Evolutionary conservation across 2,329 filamentous ascomycete species (phyloP).

Genomic region (Apiospora phragmitis): DNA sequence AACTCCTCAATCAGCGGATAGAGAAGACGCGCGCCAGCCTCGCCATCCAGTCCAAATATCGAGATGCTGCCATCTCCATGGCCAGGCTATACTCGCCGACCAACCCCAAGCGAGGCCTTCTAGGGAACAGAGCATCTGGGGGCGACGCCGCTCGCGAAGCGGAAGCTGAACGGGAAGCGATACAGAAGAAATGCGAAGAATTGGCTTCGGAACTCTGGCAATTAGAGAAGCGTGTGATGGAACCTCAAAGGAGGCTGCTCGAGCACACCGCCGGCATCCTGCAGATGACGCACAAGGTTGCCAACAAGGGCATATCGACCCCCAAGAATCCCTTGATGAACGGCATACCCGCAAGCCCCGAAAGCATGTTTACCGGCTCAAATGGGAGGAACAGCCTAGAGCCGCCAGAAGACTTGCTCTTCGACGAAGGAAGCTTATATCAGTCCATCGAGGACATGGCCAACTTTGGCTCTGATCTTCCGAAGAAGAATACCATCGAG

Average conservation of each 20-base stretch:
- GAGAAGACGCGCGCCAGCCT: constrained; percentile 82
- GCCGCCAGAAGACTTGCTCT: constrained; percentile 57
- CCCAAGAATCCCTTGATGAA: constrained; percentile 45
- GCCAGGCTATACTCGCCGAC: constrained; percentile 74
- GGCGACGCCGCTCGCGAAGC: constrained; percentile 58
- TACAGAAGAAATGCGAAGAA: constrained; percentile 82
- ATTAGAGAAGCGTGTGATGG: constrained; percentile 74
- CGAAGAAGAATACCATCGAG: constrained; percentile 49
- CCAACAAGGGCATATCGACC: constrained; percentile 56
- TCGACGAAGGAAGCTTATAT: constrained; percentile 78
- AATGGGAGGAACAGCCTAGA: constrained; percentile 62
- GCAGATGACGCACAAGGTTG: constrained; percentile 81
- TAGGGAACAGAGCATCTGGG: constrained; percentile 51
- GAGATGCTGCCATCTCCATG: constrained; percentile 88
- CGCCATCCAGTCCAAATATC: constrained; percentile 87
- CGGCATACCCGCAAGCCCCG: constrained; percentile 71
- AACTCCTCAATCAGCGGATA: constrained; percentile 71
- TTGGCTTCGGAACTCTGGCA: constrained; percentile 77
- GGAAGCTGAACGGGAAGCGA: constrained; percentile 72
- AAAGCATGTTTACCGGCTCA: constrained; percentile 72
- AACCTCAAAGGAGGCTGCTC: constrained; percentile 73
- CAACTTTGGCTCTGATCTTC: constrained; percentile 27
- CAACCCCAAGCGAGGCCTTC: constrained; percentile 48
- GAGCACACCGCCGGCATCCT: constrained; percentile 92
- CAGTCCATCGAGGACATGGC: constrained; percentile 65